These are phyloP conservation scores for Aspergillus biplanus DNA, from an alignment of 495 filamentous ascomycete genomes.

Conservation along the genomic window DNA sequence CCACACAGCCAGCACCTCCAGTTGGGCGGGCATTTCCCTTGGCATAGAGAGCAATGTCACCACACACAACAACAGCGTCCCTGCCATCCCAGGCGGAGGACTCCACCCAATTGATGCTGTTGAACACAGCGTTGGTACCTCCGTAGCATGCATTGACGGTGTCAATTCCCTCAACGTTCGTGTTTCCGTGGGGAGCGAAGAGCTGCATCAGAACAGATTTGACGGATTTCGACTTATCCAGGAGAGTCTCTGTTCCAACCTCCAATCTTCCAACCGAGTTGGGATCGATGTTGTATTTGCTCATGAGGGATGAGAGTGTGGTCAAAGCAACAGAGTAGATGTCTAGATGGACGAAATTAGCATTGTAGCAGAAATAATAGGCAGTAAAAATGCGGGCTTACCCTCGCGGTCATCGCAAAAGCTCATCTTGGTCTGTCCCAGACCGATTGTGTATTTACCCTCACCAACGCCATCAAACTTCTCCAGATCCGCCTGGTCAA, in stretches of 20 bases:
- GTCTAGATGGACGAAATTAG: slow-evolving; percentile 56
- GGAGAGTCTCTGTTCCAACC: slow-evolving; percentile 96
- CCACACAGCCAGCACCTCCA: slow-evolving; percentile 92
- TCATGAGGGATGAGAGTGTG: slow-evolving; percentile 81
- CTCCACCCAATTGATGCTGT: slow-evolving; percentile 96
- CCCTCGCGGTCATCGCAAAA: slow-evolving; percentile 99
- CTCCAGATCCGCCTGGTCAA: slow-evolving; percentile 93
- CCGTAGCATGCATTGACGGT: slow-evolving; percentile 98
- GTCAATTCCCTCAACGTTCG: slow-evolving; percentile 95
- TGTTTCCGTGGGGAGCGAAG: slow-evolving; percentile 80
- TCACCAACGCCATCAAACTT: slow-evolving; percentile 95
- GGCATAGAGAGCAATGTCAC: slow-evolving; percentile 97
- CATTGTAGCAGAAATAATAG: not conserved
- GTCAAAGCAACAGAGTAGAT: slow-evolving; percentile 98
- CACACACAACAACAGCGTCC: slow-evolving; percentile 89
- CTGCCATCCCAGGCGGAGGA: slow-evolving; percentile 98
- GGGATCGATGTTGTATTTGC: slow-evolving; percentile 92
- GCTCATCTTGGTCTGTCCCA: slow-evolving; percentile 99
- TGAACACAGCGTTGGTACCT: slow-evolving; percentile 97
- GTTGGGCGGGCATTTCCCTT: slow-evolving; percentile 95
- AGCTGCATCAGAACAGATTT: slow-evolving; percentile 99
- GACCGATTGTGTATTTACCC: slow-evolving; percentile 99
- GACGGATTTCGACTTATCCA: slow-evolving; percentile 99
- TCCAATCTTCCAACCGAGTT: slow-evolving; percentile 90
- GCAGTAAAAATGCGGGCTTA: slow-evolving; percentile 45